phyloP scores from a whole-genome alignment of 208 protist species.

The Leishmania major region DNA sequence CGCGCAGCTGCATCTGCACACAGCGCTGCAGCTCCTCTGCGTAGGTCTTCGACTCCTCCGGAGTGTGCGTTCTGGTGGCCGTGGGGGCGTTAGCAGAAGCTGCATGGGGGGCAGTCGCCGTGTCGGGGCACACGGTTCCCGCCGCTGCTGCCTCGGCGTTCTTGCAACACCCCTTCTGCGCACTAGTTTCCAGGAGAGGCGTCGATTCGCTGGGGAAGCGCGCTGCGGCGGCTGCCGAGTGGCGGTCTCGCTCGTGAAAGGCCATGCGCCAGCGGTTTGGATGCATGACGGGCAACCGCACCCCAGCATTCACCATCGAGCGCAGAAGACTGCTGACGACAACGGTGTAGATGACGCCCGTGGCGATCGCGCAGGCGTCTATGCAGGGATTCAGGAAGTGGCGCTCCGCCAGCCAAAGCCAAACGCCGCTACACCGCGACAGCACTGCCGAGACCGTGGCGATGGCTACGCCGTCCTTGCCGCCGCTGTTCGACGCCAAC shows the following conservation, averaged over 20 bases:
- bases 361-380: slow-evolving; percentile 20
- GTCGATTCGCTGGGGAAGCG: background rate
- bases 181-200: slow-evolving; percentile 1
- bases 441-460: background rate
- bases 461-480: slow-evolving; percentile 2
- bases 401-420: slow-evolving; percentile 15
- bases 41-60: background rate
- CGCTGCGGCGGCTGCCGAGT: background rate
- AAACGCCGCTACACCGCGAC: background rate
- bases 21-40: slow-evolving; percentile 23
- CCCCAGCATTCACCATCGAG: slow-evolving; percentile 37
- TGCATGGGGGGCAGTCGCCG: background rate
- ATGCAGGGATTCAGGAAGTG: slow-evolving; percentile 12
- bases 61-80: background rate
- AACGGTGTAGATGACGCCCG: slow-evolving; percentile 31
- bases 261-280: slow-evolving; percentile 25
- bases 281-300: slow-evolving; percentile 34
- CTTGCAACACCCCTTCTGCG: background rate
- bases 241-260: slow-evolving; percentile 21
- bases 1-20: slow-evolving; percentile 24
- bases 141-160: background rate
- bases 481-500: background rate
- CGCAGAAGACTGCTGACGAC: slow-evolving; percentile 40
- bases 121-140: background rate
- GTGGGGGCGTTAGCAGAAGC: background rate